phyloP scores from a whole-genome alignment of 495 filamentous ascomycete species.

The Arthonia radiata region DNA sequence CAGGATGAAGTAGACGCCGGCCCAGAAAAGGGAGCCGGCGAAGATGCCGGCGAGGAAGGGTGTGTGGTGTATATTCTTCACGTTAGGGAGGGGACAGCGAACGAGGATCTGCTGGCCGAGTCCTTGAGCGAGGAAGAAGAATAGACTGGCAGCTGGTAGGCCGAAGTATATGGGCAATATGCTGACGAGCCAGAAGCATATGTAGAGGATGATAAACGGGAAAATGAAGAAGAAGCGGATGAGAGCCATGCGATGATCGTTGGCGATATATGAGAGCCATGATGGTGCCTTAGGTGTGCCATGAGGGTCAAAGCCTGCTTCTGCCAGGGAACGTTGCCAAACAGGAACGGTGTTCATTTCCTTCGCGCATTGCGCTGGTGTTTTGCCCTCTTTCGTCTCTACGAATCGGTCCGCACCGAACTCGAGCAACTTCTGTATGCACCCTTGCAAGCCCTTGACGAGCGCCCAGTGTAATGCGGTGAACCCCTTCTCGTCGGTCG shows the following conservation, averaged over 20 bases:
- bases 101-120: conserved; percentile 49
- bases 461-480: conserved; percentile 91
- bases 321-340: conserved; percentile 64
- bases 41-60: conserved; percentile 88
- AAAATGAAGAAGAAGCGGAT: conserved; percentile 77
- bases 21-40: conserved; percentile 63
- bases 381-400: conserved; percentile 67
- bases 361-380: conserved; percentile 53
- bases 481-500: conserved; percentile 71
- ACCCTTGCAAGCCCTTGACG: conserved; percentile 66
- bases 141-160: conserved; percentile 39
- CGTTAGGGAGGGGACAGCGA: conserved; percentile 57
- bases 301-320: conserved; percentile 62
- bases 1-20: conserved; percentile 50
- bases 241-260: conserved; percentile 48
- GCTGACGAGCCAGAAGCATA: conserved; percentile 44
- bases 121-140: conserved; percentile 54
- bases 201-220: conserved; percentile 53
- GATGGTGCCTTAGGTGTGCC: conserved; percentile 41
- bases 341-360: conserved; percentile 69
- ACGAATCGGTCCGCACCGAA: conserved; percentile 84
- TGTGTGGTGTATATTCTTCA: conserved; percentile 69
- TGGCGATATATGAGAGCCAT: conserved; percentile 28
- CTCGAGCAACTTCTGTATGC: conserved; percentile 77
- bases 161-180: conserved; percentile 48